Evolutionary conservation across 768 basidiomycete species (phyloP).

Genomic region (Butyriboletus loyo): DNA sequence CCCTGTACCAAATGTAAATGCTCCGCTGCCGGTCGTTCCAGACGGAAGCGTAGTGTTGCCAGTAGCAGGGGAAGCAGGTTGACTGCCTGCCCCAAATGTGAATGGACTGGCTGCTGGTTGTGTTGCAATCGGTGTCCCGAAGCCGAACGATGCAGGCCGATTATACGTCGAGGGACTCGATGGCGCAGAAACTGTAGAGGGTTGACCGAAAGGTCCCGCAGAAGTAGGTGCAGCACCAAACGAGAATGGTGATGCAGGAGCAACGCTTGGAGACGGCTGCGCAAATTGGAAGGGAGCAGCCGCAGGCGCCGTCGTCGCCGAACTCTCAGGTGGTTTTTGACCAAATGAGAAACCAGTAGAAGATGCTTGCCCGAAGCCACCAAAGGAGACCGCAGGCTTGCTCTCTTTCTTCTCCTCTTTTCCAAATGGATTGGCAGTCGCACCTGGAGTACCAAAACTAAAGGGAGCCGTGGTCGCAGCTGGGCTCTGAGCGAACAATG

Average conservation of each 20-base stretch:
- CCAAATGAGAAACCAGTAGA: constrained; percentile 48
- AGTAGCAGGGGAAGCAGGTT: constrained; percentile 57
- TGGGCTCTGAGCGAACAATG: constrained; percentile 35
- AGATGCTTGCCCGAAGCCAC: constrained; percentile 45
- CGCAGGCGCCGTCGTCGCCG: constrained; percentile 37
- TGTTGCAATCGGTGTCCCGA: constrained; percentile 40
- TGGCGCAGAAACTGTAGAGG: constrained; percentile 45
- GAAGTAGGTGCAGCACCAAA: constrained; percentile 42
- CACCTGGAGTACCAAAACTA: constrained; percentile 29
- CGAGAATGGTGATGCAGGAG: constrained; percentile 40
- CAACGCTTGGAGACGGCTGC: constrained; percentile 35
- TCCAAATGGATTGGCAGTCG: constrained; percentile 45
- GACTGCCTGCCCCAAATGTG: constrained; percentile 48
- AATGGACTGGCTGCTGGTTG: constrained; percentile 38
- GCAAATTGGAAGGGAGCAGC: constrained; percentile 50
- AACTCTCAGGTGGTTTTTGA: constrained; percentile 38
- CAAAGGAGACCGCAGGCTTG: constrained; percentile 40
- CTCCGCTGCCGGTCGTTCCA: constrained; percentile 25
- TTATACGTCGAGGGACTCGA: constrained; percentile 58
- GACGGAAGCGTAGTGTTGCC: constrained; percentile 32
- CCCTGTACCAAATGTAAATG: constrained; percentile 39
- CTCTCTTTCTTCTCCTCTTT: constrained; percentile 47
- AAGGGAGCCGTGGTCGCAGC: constrained; percentile 33
- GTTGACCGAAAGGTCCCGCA: constrained; percentile 42
- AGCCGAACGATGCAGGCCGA: constrained; percentile 45